These are phyloP conservation scores for Mortierella sp. DNA, from an alignment of 371 early-diverging fungal species.

Conservation along the genomic window DNA sequence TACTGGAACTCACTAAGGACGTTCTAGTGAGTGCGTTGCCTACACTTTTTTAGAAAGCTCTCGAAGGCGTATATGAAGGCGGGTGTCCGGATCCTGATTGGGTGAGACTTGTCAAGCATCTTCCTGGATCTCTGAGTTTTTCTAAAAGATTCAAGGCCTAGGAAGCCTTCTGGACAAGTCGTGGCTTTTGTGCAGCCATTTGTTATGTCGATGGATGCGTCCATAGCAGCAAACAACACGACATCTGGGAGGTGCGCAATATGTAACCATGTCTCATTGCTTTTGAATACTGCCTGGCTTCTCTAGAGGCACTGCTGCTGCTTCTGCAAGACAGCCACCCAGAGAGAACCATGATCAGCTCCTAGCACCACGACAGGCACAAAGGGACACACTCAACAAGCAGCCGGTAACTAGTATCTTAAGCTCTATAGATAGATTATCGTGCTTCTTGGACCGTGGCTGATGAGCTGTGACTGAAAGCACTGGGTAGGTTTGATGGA, in stretches of 20 bases:
- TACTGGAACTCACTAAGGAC: too few species aligned
- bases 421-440: not conserved
- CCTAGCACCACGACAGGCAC: not conserved
- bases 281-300: too few species aligned
- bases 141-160: too few species aligned
- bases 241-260: not conserved
- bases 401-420: not conserved
- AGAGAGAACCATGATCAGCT: too few species aligned
- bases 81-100: too few species aligned
- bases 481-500: not conserved
- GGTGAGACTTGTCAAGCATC: too few species aligned
- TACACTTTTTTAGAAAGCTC: too few species aligned
- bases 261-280: not conserved
- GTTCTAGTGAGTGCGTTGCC: too few species aligned
- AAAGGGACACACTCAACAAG: not conserved
- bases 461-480: constrained; percentile 1
- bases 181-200: not conserved
- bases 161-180: not conserved
- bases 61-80: too few species aligned
- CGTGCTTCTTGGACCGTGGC: not conserved
- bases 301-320: too few species aligned
- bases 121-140: too few species aligned
- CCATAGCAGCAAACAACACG: not conserved
- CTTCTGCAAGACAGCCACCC: too few species aligned
- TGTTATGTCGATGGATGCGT: not conserved